Evolutionary conservation across 176 grass and related monocot species (phyloP), one percentile per base, ranked within the genome.

Genomic region (Carex kokanica): DNA sequence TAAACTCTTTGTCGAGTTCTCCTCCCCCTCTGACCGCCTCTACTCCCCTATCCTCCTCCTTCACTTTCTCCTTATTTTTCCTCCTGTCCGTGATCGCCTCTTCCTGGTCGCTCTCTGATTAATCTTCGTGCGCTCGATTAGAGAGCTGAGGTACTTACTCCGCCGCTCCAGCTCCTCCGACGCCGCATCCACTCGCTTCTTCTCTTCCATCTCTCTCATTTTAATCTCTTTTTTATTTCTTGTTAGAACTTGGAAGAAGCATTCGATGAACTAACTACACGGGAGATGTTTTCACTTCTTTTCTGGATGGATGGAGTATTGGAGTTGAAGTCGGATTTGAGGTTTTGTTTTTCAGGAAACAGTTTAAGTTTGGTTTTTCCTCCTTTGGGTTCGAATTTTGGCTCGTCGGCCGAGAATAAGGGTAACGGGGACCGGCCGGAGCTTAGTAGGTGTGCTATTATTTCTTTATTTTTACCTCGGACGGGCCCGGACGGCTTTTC

Each of bases 51-150:
- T 68, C 63, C 63, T 86, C 56, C 27, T 62, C 63, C 80, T 94
- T 89, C 55, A 85, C 79, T 78, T 86, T 83, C 17, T 77, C 68
- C 47, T 86, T 72, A 27, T 78, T n/a, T 40, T 81, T 68, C 18
- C n/a, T 79, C 55, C 34, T 49, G 4, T 27, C 68, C 58, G 25
- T 74, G 0, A 83, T 49, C 5, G 58, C 64, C 18, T 38, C 69
- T 13, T 58, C 91, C 54, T 32, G 51, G 17, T 74, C 92, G 0
- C 3, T 86, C 38, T 91, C 88, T 34, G 32, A 21, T 75, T 68
- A 34, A 94, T 23, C 81, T 85, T 89, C 60, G 85, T 85, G 32
- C 91, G 90, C 78, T 90, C 84, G 66, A 94, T 90, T 27, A 94
- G 84, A 21, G 90, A 85, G 60, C 87, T 91, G 67, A 98, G 83